Evolutionary conservation across 2,329 filamentous ascomycete species (phyloP), one percentile per base, ranked within the genome.

Genomic region (Epichloe glyceriae): DNA sequence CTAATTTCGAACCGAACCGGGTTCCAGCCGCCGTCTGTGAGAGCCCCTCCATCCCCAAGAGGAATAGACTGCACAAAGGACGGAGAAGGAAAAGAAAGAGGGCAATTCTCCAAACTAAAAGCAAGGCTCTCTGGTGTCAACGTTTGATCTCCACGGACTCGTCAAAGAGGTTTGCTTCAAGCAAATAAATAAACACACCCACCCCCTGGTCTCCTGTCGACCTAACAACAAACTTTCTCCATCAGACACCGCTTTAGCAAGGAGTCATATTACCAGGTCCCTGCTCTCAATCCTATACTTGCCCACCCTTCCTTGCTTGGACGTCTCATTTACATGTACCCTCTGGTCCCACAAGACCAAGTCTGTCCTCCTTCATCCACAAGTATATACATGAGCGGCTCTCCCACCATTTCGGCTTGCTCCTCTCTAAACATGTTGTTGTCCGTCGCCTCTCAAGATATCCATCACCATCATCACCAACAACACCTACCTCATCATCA

Each of bases 341-440:
- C 26, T 30, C 10, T 30, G 26, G 26, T 30, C 26, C 26, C 26
- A 30, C 26, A 30, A 30, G 26, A 30, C 26, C 42, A 46, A 35
- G n/a, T 48, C 33, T 41, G 41, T 53, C 14, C 17, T 46, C 11
- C 15, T 46, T 5, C 33, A 37, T 4, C 15, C 19, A 38, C 45
- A 55, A 30, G 26, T 53, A 55, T 52, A 57, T 56, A 54, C 54
- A 58, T 56, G 53, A 51, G 50, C 47, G 40, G 41, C 46, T 51
- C 49, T 45, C 41, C 45, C 46, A 38, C 53, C 40, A 41, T 46
- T 47, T 43, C 39, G 14, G 15, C n/a, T 30, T 5, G 22, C 20
- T 8, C 44, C 17, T 19, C 30, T 22, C 37, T 34, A n/a, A 55
- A 39, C 22, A 59, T 59, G 57, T 55, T 59, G 57, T 54, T 59